Base-by-base conservation (phyloP, 352 stramenopile genomes). In the Phytophthora melonis region DNA sequence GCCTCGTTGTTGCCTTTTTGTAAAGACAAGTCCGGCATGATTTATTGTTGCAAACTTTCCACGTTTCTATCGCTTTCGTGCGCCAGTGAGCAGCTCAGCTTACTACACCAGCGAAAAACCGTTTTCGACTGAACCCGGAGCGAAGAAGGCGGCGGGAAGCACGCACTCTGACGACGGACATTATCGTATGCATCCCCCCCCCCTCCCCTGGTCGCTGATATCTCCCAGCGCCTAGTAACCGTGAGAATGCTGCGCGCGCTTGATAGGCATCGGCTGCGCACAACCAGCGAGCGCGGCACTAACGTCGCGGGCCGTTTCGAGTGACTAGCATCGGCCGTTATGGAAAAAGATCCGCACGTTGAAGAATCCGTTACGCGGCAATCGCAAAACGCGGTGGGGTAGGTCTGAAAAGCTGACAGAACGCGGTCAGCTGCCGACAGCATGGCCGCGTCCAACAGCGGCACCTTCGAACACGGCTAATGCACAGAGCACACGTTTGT, bases 41-140 rank as follows among this genome's bases (percentile, higher is more conserved):
- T 72, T 75, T 78, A 39, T 67, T 25, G 39, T 32, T 32, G 16
- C 47, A 68, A 64, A 75, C 23, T 78, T 79, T 79, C 69, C 63
- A 76, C 27, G 47, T 75, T 75, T 75, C 49, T 63, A 72, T 69
- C 50, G 36, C 25, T 30, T 43, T 21, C 36, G 50, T 73, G 25
- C 27, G 19, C 58, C 58, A 66, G 25, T 5, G 1, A 30, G 25
- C 25, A 27, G 25, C 25, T 27, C 25, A 47, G 21, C 30, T 19
- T 21, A 54, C 43, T 50, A 16, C 21, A 32, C 45, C 13, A 61
- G 50, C 50, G 47, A 68, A 30, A 68, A 78, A 71, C 43, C 59
- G 60, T 63, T 70, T 65, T 49, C 43, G 30, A 74, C 49, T 25
- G 50, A 62, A 68, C 54, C 68, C 19, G 30, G 47, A 13, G 54